These are phyloP conservation scores for Phymatotrichopsis omnivora DNA, from an alignment of 2,329 filamentous ascomycete genomes.

Conservation along the genomic window DNA sequence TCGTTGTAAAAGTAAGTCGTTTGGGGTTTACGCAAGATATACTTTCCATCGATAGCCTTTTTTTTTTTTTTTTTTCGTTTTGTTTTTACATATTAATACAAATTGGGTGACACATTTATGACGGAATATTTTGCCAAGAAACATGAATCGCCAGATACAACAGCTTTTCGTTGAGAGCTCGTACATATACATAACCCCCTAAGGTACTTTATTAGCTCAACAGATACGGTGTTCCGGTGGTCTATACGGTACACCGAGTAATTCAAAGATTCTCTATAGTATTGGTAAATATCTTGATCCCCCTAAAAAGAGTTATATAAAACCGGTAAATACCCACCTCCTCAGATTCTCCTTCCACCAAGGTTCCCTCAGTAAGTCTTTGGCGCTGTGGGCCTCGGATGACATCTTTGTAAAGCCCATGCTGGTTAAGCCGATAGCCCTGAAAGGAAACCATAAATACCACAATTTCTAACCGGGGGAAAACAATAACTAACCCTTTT, in stretches of 20 bases:
- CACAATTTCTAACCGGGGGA: background rate
- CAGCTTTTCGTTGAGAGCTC: too few species aligned
- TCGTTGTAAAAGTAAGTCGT: too few species aligned
- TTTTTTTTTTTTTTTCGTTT: too few species aligned
- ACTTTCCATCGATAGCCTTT: too few species aligned
- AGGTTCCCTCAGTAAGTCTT: constrained; percentile 55
- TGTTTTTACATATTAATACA: too few species aligned
- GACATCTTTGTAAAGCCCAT: constrained; percentile 64
- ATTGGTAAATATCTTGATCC: background rate
- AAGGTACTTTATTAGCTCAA: too few species aligned
- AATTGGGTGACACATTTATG: too few species aligned
- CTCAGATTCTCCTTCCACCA: constrained; percentile 68
- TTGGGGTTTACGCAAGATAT: too few species aligned
- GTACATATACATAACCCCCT: too few species aligned
- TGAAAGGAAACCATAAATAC: constrained; percentile 1
- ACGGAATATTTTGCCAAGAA: too few species aligned
- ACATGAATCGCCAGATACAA: too few species aligned
- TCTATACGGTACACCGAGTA: constrained; percentile 75
- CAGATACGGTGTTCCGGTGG: constrained; percentile 67
- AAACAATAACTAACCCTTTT: constrained; percentile 46
- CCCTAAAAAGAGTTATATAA: background rate
- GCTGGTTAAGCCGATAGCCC: constrained; percentile 74
- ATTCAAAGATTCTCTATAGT: constrained; percentile 60
- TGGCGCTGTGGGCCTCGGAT: constrained; percentile 48
- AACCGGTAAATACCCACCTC: constrained; percentile 32